Base-by-base conservation (phyloP, 345 rosid genomes). In the Noccaea bulbosa region DNA sequence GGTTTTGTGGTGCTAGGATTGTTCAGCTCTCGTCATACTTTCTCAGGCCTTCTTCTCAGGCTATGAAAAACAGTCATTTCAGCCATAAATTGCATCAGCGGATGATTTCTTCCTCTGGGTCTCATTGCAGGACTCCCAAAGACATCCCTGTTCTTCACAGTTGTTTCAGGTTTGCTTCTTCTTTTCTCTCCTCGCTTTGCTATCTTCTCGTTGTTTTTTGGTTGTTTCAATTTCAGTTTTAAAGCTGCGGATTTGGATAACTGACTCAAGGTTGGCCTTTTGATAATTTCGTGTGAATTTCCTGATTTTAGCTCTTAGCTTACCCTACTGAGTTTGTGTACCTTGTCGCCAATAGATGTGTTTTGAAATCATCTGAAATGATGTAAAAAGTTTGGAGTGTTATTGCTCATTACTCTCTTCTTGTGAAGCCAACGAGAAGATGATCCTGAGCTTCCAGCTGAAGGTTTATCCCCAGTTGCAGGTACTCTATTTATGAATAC, bases 361-460 rank as follows among this genome's bases (percentile, higher is more conserved):
- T 49, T 17, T 24, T 44, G 8, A 39, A 34, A 0, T n/a, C 8
- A 38, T 52, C 9, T 45, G 11, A 41, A 41, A 47, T 24, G 6
- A 4, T 39, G 27, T 52, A 33, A n/a, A n/a, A 17, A 17, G 20
- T 17, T 17, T 38, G 14, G 4, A 0, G 24, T 41, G 5, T 38
- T 38, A 17, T 77, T 79, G 58, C 84, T 84, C 72, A 82, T 78
- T 62, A 47, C 16, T 62, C 39, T 81, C 44, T 62, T 69, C 70
- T 62, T 74, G 56, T 73, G 74, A 78, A 93, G 98, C 87, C 89
- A 78, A 76, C 85, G 61, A 74, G 86, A 81, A 79, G 91, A 83
- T 74, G 79, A 80, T 43, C 38, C 11, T 60, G 83, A 87, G 79
- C 73, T 76, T 80, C 81, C 82, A 38, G 65, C 77, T 12, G 89